phyloP scores from a whole-genome alignment of 108 stramenopile species.

The Nitzschia putrida region DNA sequence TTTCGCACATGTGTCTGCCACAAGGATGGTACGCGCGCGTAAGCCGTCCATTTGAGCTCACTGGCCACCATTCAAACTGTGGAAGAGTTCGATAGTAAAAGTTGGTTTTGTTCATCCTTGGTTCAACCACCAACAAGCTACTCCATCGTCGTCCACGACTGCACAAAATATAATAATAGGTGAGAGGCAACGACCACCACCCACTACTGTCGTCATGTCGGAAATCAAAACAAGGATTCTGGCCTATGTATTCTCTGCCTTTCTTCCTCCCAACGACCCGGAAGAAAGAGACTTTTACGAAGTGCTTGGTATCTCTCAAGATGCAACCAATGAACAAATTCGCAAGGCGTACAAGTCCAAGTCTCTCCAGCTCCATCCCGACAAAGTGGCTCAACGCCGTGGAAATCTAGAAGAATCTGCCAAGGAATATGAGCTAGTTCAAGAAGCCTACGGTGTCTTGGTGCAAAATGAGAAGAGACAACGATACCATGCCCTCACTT shows the following conservation, averaged over 20 bases:
- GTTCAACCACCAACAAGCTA: no score
- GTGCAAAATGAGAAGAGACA: constrained; percentile 59
- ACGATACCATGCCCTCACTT: constrained; percentile 44
- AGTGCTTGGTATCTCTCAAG: constrained; percentile 51
- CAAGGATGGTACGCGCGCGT: no score
- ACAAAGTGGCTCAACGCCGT: constrained; percentile 81
- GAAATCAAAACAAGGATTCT: background rate
- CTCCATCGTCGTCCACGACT: no score
- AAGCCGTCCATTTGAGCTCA: no score
- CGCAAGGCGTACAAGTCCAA: constrained; percentile 81
- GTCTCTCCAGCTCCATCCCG: constrained; percentile 74
- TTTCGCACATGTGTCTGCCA: no score
- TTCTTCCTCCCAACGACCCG: constrained; percentile 49
- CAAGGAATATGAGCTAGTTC: constrained; percentile 66
- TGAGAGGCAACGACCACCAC: no score
- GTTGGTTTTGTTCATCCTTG: no score
- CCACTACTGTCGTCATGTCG: no score
- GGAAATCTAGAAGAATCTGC: constrained; percentile 60
- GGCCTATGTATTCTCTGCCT: constrained; percentile 52
- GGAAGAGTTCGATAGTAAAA: no score
- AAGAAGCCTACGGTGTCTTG: constrained; percentile 74
- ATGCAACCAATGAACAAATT: constrained; percentile 66
- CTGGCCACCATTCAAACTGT: no score
- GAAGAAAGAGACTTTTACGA: constrained; percentile 70
- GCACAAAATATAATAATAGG: no score